Conservation (phyloP, 768 basidiomycete genomes). For the Mycena galopus region DNA sequence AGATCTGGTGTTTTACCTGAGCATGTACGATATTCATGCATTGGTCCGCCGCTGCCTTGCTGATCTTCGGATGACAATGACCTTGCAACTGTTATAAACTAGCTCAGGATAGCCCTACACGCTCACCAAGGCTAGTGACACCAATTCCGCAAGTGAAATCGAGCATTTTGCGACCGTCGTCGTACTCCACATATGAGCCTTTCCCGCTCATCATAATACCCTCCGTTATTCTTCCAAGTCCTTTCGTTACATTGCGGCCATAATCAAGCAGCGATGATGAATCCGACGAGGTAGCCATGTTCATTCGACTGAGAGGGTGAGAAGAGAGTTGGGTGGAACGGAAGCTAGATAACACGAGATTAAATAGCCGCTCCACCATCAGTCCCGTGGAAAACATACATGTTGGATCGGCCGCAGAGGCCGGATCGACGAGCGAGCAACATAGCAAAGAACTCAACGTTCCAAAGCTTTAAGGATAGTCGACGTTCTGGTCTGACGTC, state of each 20-base stretch:
- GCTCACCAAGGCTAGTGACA: conserved; percentile 84
- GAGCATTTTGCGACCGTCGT: conserved; percentile 79
- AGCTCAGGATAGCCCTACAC: not conserved
- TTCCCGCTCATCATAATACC: conserved; percentile 76
- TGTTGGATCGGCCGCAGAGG: not conserved
- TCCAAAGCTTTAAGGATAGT: no score
- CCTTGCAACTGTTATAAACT: conserved; percentile 57
- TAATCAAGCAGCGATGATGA: conserved; percentile 49
- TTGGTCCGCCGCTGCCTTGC: conserved; percentile 90
- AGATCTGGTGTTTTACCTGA: conserved; percentile 63
- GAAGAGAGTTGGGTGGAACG: conserved; percentile 7
- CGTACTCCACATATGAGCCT: conserved; percentile 80
- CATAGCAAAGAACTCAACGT: not conserved
- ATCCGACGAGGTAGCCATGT: conserved; percentile 26
- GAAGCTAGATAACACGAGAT: not conserved
- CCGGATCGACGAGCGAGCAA: conserved; percentile 11
- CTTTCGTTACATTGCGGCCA: conserved; percentile 60
- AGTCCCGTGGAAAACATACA: conserved; percentile 5
- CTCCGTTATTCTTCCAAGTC: conserved; percentile 58
- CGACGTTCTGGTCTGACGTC: no score
- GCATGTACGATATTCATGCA: conserved; percentile 84
- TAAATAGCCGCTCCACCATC: not conserved
- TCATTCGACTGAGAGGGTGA: not conserved
- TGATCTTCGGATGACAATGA: conserved; percentile 90
- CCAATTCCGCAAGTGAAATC: conserved; percentile 94